phyloP scores from a whole-genome alignment of 2,329 filamentous ascomycete species.

The Talaromyces rugulosus region DNA sequence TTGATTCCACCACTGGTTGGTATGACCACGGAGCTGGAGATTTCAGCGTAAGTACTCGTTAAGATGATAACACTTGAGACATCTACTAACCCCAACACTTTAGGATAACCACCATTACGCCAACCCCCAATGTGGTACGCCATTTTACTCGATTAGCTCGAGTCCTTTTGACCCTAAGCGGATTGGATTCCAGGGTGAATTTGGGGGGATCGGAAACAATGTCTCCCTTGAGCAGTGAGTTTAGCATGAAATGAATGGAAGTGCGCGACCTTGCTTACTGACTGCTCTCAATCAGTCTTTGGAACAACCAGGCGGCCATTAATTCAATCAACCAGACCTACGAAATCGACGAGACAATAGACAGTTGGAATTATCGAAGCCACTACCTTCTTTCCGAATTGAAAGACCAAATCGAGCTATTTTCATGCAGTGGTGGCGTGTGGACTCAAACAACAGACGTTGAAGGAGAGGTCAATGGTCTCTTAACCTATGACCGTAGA shows the following conservation, averaged over 20 bases:
- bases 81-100: not conserved
- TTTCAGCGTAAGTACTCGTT: constrained; percentile 39
- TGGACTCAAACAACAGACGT: constrained; percentile 74
- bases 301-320: constrained; percentile 58
- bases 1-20: constrained; percentile 64
- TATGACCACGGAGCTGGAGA: constrained; percentile 65
- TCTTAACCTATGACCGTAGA: constrained; percentile 63
- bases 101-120: constrained; percentile 70
- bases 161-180: constrained; percentile 55
- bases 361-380: constrained; percentile 64
- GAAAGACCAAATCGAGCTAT: constrained; percentile 48
- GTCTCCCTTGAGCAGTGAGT: constrained; percentile 58
- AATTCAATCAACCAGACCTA: constrained; percentile 62
- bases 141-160: constrained; percentile 58
- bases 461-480: constrained; percentile 69
- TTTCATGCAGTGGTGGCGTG: constrained; percentile 62
- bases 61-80: not conserved
- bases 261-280: not conserved
- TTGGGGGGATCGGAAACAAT: constrained; percentile 65
- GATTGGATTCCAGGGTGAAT: constrained; percentile 68
- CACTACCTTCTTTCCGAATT: constrained; percentile 49
- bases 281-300: not conserved
- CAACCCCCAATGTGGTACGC: constrained; percentile 65
- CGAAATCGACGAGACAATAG: constrained; percentile 56
- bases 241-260: constrained; percentile 32